Base-by-base conservation (phyloP, 2,329 filamentous ascomycete genomes). In the Plenodomus tracheiphilus region DNA sequence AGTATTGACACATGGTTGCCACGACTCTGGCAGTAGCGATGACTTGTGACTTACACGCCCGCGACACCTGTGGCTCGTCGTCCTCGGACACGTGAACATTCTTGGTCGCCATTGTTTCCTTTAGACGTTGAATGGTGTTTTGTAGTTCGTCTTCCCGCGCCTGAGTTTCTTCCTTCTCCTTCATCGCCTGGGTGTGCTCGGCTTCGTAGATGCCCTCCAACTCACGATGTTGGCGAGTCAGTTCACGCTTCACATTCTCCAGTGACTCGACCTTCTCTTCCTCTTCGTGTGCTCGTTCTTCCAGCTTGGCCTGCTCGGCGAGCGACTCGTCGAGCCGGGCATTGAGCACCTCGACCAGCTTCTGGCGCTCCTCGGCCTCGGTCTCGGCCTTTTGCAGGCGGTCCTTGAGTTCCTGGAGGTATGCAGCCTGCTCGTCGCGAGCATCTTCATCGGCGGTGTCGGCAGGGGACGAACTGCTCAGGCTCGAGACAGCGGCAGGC, bases 171-270 rank as follows among this genome's bases (percentile, higher is more conserved):
- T 97, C 92, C 76, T 95, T 94, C 72, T 97, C 93, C 74, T 92
- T 91, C 66, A 90, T 85, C 75, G 93, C 88, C 46, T 89, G 85
- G 66, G 87, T 89, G 55, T 91, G 85, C 75, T 99, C 94, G 38
- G 88, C 85, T 72, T 97, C 93, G 71, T 96, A 95, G 57, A 95
- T 92, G 56, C 86, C 85, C 73, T 97, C 92, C 77, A 97, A 86
- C 71, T 99, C 94, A 56, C 93, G 85, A 66, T 90, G 89, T 73
- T 95, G 88, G 56, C 91, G 84, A 22, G 86, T 84, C 46, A 87
- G 81, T 61, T 97, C 92, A 62, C 89, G 85, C 75, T 94, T 92
- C 66, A 96, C 90, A 64, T 89, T 91, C 66, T 86, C 85, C 45
- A 97, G 79, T 7, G 82, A 78, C 72, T 96, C 91, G 49, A 93